Percentiles rank a stretch among this genome's conserved stretches.
phyloP scores from a whole-genome alignment of 176 grass and related monocot species.

The Hsuehochloa calcarea region DNA sequence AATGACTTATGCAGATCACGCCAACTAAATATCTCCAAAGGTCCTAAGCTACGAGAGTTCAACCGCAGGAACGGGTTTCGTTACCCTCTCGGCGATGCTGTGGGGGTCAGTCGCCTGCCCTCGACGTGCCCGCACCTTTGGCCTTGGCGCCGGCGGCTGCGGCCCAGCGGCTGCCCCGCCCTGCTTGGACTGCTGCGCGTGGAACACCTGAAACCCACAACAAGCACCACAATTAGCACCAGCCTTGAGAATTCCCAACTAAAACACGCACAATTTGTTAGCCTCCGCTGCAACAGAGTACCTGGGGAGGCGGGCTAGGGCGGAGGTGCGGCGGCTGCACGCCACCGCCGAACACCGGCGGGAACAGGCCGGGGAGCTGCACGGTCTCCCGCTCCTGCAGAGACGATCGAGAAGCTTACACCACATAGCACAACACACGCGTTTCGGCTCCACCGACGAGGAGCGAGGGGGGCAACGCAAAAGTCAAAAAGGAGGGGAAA shows the following conservation, averaged over 20 bases:
- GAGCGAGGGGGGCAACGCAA: not conserved
- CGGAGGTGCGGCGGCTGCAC: constrained; percentile 74
- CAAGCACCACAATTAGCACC: not conserved
- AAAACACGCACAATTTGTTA: not conserved
- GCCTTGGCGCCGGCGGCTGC: constrained; percentile 73
- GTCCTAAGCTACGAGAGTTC: not conserved
- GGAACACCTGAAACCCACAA: constrained; percentile 64
- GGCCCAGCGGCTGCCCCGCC: constrained; percentile 33
- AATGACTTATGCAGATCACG: not conserved
- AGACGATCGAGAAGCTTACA: constrained; percentile 21
- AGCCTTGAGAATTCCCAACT: not conserved
- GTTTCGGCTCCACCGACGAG: not conserved
- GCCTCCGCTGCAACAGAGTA: not conserved
- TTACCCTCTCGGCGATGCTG: constrained; percentile 96
- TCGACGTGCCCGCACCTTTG: constrained; percentile 89
- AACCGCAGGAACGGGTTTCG: not conserved
- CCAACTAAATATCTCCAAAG: not conserved
- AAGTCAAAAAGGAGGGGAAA: constrained; percentile 32
- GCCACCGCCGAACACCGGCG: constrained; percentile 69
- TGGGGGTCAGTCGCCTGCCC: constrained; percentile 95
- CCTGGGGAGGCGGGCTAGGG: constrained; percentile 75
- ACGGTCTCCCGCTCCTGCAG: constrained; percentile 75
- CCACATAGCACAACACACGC: not conserved
- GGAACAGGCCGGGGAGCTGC: constrained; percentile 65
- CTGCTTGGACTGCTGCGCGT: constrained; percentile 64